Base-by-base conservation (phyloP, 2,329 filamentous ascomycete species). In the Fusarium albosuccineum region DNA sequence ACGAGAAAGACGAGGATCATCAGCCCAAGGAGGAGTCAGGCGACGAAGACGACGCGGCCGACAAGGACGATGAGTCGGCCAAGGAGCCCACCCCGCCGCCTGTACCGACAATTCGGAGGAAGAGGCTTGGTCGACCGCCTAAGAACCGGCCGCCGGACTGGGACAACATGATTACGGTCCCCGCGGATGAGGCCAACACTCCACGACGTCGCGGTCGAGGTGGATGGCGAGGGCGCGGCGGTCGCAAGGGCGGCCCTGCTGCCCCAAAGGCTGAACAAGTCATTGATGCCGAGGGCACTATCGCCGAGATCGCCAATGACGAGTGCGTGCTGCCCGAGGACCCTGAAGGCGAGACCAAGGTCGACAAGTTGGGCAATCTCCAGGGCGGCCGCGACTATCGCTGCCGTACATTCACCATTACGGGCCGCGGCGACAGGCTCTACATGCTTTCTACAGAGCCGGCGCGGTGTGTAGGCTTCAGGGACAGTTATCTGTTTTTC, bases 381-480 rank as follows among this genome's bases (percentile, higher is more conserved):
- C 85, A 90, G 66, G 96, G 89, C 29, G 94, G 91, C 5, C 89
- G 96, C 71, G 93, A 98, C 74, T 99, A 99, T 78, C 91, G 96
- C 29, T 97, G 97, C 75, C 92, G 96, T 63, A 97, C 95, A 2
- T 99, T 99, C 78, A 97, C 92, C 8, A 92, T 99, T 67, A 86
- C 89, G 16, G 94, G 93, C 56, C 89, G 94, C 68, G 94, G 92
- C 37, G 87, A 95, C 50, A 85, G 94, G 57, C 88, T 97, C 10
- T 99, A 99, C 87, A 99, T 99, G 96, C 82, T 99, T 80, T 98
- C 96, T 4, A 99, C 96, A 5, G 96, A 99, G 76, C 97, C 96
- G 6, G 96, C 96, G 26, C 92, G 96, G 68, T 98, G 96, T 74
- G 94, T 97, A 57, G 96, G 96, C 14, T 99, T 99, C 85, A 88